phyloP scores from a whole-genome alignment of 495 filamentous ascomycete species.

The Oidiodendron maius region DNA sequence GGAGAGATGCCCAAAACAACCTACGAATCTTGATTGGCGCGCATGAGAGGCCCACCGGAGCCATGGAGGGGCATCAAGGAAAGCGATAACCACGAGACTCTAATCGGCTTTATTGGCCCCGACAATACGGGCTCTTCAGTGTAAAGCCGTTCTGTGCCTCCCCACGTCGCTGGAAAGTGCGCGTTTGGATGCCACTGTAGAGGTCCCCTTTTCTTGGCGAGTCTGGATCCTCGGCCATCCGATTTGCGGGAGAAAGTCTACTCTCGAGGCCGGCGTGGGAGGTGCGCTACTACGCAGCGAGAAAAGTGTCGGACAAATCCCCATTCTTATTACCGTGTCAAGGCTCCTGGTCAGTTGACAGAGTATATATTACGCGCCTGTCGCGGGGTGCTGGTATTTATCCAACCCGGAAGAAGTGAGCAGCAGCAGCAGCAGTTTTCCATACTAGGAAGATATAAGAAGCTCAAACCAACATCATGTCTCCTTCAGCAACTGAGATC shows the following conservation, averaged over 20 bases:
- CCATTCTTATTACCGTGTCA: background rate
- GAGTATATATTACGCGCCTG: background rate
- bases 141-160: background rate
- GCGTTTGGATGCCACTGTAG: too few relatives aligned
- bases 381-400: too few relatives aligned
- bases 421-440: background rate
- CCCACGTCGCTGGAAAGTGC: background rate
- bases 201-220: background rate
- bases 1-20: too few relatives aligned
- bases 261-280: too few relatives aligned
- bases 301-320: too few relatives aligned
- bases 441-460: background rate
- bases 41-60: background rate
- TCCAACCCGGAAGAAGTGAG: too few relatives aligned
- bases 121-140: background rate
- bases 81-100: too few relatives aligned
- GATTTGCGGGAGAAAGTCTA: background rate
- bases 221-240: background rate
- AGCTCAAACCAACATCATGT: conserved; percentile 7
- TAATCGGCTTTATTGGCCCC: background rate
- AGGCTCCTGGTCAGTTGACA: background rate
- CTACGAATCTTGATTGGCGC: conserved; percentile 5
- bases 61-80: too few relatives aligned
- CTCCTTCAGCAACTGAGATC: conserved; percentile 19
- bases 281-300: too few relatives aligned